Percentiles rank a stretch among this genome's conserved stretches.
phyloP scores from a whole-genome alignment of 73 alveolate species.

The Symbiodinium pilosum region DNA sequence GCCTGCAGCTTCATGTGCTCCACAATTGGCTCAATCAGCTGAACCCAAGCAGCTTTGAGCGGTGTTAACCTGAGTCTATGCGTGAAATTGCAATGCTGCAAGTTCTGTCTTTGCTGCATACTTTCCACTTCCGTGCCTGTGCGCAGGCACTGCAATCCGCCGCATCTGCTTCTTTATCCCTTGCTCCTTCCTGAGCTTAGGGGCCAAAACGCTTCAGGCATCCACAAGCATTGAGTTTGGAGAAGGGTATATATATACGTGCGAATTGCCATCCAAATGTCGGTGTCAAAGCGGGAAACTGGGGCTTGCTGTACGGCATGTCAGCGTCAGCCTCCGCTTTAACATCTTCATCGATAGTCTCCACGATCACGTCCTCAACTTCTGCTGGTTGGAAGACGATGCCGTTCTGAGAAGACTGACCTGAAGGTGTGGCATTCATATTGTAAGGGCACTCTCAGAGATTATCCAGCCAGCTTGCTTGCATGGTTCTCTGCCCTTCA shows the following conservation, averaged over 20 bases:
- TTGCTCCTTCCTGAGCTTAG: slow-evolving; percentile 53
- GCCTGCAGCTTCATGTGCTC: slow-evolving; percentile 99
- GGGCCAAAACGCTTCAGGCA: too few relatives aligned
- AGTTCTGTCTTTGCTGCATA: too few relatives aligned
- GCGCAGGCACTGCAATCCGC: slow-evolving; percentile 86
- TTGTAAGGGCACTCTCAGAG: too few relatives aligned
- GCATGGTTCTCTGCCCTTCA: too few relatives aligned
- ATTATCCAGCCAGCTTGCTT: too few relatives aligned
- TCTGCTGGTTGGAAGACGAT: slow-evolving; percentile 81
- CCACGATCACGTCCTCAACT: slow-evolving; percentile 83
- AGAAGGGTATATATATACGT: too few relatives aligned
- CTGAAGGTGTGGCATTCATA: too few relatives aligned
- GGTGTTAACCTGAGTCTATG: slow-evolving; percentile 98
- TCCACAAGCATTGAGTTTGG: too few relatives aligned
- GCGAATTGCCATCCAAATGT: not conserved
- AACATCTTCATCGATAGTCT: slow-evolving; percentile 42
- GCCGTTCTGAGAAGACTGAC: slow-evolving; percentile 14
- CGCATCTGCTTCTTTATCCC: slow-evolving; percentile 90
- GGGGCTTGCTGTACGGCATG: slow-evolving; percentile 88
- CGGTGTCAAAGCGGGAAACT: slow-evolving; percentile 93
- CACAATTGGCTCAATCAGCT: slow-evolving; percentile 99
- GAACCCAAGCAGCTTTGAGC: slow-evolving; percentile 99
- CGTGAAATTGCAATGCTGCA: too few relatives aligned
- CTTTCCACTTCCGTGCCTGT: slow-evolving; percentile 14
- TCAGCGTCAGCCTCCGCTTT: slow-evolving; percentile 46